Conservation (phyloP, 2,329 filamentous ascomycete genomes). For the Nigrospora osmanthi region DNA sequence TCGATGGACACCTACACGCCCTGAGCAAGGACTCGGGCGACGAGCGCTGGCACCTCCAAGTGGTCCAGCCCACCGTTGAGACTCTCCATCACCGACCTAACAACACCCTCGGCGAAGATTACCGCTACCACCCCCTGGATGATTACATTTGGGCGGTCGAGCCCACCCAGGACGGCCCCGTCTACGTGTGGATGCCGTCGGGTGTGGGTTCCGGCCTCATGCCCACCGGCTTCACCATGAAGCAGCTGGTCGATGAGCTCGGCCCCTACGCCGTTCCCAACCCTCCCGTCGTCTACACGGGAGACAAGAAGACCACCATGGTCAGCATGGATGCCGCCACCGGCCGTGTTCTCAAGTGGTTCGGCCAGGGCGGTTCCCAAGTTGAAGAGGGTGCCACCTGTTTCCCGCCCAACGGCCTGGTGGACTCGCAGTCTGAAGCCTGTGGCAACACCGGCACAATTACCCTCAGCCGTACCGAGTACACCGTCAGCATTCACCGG, state of each 20-base stretch:
- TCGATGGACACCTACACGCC: constrained; percentile 94
- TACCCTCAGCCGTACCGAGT: constrained; percentile 80
- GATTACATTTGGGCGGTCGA: constrained; percentile 95
- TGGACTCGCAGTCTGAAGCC: constrained; percentile 57
- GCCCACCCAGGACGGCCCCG: constrained; percentile 74
- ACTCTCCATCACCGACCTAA: constrained; percentile 74
- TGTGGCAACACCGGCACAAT: constrained; percentile 76
- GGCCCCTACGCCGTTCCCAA: constrained; percentile 69
- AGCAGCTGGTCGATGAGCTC: constrained; percentile 77
- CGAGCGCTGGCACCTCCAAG: constrained; percentile 77
- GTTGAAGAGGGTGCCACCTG: constrained; percentile 69
- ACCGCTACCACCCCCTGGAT: constrained; percentile 60
- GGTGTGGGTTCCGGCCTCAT: constrained; percentile 50
- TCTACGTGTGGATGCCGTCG: constrained; percentile 79
- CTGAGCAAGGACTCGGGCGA: constrained; percentile 80
- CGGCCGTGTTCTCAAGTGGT: constrained; percentile 75
- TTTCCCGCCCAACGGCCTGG: constrained; percentile 57
- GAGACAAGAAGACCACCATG: constrained; percentile 83
- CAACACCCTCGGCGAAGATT: constrained; percentile 43
- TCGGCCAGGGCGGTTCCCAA: constrained; percentile 65
- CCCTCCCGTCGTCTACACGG: constrained; percentile 78
- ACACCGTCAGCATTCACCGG: constrained; percentile 79
- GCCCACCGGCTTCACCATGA: constrained; percentile 67
- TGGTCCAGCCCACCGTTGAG: constrained; percentile 83
- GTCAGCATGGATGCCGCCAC: constrained; percentile 84